Base-by-base conservation (phyloP, 2,329 filamentous ascomycete species). In the Alternaria brassicae region DNA sequence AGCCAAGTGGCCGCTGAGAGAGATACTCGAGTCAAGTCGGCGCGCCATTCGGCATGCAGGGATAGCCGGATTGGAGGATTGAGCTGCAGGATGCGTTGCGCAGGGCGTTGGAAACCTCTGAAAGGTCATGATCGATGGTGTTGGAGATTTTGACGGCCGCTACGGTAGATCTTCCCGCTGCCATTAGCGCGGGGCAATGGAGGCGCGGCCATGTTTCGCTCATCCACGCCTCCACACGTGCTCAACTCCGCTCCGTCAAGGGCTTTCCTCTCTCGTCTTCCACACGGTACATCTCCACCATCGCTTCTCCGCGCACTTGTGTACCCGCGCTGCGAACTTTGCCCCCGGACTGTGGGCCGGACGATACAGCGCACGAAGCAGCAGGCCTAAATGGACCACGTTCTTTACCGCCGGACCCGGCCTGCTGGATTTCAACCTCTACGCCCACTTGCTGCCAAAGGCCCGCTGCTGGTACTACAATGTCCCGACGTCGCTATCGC, bases 351-450 rank as follows among this genome's bases (percentile, higher is more conserved):
- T 54, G 50, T 53, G 39, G 27, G 40, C 13, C 57, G 58, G 40
- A 58, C 49, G 17, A 53, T 51, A 51, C 49, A 63, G 58, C 65
- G 53, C 21, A 41, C 45, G 13, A 54, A 39, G 60, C 61, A 57
- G 62, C 58, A 68, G 58, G 62, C 63, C 62, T 65, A 61, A 59
- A 47, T 25, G 55, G 47, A 62, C 56, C 40, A 57, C 56, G 25
- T 53, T 41, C 30, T 54, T 64, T 65, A 69, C 67, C 67, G 56
- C 49, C 32, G 15, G 32, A n/a, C 32, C 32, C 32, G 32, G 6
- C 15, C 32, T 36, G 7, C 32, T 36, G 32, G 32, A 36, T 6
- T 36, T 15, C 32, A 36, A 36, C 13, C n/a, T 8, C 25, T 27
- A 8, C 25, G 25, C 25, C 8, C 8, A 27, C 25, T 27, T 27